Evolutionary conservation across 225 moss, liverwort and hornwort genomes (phyloP).

Genomic region (Rhytidiadelphus loreus): DNA sequence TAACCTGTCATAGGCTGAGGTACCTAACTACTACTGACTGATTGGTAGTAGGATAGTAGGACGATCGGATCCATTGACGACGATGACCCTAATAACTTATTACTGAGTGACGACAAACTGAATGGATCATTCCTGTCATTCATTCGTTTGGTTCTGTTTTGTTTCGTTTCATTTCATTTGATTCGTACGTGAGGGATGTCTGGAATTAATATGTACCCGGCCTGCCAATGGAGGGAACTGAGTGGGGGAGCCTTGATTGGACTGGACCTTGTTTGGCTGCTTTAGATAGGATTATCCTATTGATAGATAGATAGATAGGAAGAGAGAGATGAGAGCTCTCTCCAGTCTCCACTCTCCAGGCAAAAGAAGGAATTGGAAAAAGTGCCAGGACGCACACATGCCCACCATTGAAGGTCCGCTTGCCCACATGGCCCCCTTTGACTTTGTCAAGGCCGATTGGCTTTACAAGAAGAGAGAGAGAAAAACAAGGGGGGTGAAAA

Average conservation of each 20-base stretch:
- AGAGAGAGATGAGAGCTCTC: too few species aligned
- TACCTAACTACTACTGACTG: too few species aligned
- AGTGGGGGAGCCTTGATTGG: background rate
- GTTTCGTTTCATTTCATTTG: background rate
- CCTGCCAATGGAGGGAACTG: background rate
- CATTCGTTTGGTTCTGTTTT: too few species aligned
- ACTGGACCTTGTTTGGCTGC: background rate
- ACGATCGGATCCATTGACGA: too few species aligned
- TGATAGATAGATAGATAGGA: background rate
- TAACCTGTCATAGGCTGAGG: too few species aligned
- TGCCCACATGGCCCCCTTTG: background rate
- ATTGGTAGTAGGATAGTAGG: too few species aligned
- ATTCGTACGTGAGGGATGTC: too few species aligned
- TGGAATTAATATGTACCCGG: background rate
- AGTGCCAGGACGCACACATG: background rate
- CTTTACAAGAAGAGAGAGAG: background rate
- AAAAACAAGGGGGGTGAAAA: accelerated
- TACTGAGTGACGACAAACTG: too few species aligned
- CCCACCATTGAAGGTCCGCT: background rate
- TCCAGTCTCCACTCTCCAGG: too few species aligned
- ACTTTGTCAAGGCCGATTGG: background rate
- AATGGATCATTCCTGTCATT: too few species aligned
- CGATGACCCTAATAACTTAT: too few species aligned
- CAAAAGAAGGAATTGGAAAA: background rate
- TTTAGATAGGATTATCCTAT: background rate